Conservation (phyloP, 768 basidiomycete genomes). For the Cubamyces lactineus region DNA sequence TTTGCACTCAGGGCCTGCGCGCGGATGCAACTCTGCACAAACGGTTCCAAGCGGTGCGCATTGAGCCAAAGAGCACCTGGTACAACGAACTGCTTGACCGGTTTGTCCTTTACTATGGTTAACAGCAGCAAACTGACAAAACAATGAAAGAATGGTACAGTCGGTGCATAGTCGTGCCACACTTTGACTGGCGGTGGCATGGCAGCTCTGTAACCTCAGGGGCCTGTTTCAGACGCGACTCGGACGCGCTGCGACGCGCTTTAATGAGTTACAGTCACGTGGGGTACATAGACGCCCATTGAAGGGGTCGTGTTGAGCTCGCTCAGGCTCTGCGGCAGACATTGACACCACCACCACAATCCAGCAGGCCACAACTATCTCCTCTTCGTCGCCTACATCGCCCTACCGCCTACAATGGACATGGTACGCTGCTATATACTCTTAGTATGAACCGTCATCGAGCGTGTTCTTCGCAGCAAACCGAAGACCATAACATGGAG, state of each 20-base stretch:
- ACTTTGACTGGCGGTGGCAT: not conserved
- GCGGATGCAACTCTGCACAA: too few species aligned
- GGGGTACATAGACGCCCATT: constrained; percentile 8
- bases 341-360: constrained; percentile 11
- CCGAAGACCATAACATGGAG: constrained; percentile 30
- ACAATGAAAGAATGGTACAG: not conserved
- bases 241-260: constrained; percentile 18
- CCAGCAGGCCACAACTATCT: not conserved
- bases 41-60: not conserved
- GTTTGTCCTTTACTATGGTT: too few species aligned
- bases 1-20: too few species aligned
- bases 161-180: not conserved
- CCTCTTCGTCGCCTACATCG: not conserved
- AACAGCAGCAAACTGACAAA: not conserved
- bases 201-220: not conserved
- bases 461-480: constrained; percentile 10
- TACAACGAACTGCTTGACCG: too few species aligned
- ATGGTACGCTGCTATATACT: constrained; percentile 8
- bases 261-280: constrained; percentile 19
- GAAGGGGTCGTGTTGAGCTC: constrained; percentile 22
- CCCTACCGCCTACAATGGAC: constrained; percentile 14
- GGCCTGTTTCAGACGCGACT: not conserved
- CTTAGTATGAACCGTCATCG: not conserved
- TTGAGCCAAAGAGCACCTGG: not conserved
- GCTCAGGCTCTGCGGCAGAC: constrained; percentile 14